phyloP scores from a whole-genome alignment of 305 asterid genomes.

The Fraxinus dipetala region DNA sequence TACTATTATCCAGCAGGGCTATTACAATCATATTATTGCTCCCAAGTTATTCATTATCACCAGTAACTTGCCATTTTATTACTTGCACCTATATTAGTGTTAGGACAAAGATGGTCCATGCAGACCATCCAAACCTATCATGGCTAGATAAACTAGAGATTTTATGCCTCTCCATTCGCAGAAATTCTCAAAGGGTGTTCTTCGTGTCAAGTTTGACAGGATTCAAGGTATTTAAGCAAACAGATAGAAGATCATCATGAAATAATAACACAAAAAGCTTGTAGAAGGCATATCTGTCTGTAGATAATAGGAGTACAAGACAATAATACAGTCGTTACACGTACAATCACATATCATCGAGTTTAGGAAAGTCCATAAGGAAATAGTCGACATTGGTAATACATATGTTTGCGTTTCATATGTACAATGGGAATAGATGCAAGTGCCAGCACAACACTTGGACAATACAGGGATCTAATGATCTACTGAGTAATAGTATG shows the following conservation, averaged over 20 bases:
- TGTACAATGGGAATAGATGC: constrained; percentile 22
- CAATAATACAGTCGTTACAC: neutral
- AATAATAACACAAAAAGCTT: neutral
- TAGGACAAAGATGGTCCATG: neutral
- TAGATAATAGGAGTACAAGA: neutral
- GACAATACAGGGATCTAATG: neutral
- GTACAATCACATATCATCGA: neutral
- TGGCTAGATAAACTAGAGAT: neutral
- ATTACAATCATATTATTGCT: neutral
- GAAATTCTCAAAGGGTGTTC: neutral
- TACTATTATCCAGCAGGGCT: neutral
- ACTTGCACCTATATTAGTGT: neutral
- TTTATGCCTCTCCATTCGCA: neutral
- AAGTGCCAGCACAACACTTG: neutral
- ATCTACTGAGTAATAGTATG: constrained; percentile 20
- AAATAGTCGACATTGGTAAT: neutral
- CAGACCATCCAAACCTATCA: neutral
- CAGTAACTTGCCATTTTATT: neutral
- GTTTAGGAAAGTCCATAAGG: constrained; percentile 1
- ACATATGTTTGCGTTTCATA: constrained; percentile 19
- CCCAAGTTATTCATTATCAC: neutral
- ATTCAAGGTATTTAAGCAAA: neutral
- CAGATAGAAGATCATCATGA: neutral
- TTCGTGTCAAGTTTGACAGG: neutral
- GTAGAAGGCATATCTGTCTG: neutral